Base-by-base conservation (phyloP, 108 stramenopile genomes). In the Thalassiosira profunda region DNA sequence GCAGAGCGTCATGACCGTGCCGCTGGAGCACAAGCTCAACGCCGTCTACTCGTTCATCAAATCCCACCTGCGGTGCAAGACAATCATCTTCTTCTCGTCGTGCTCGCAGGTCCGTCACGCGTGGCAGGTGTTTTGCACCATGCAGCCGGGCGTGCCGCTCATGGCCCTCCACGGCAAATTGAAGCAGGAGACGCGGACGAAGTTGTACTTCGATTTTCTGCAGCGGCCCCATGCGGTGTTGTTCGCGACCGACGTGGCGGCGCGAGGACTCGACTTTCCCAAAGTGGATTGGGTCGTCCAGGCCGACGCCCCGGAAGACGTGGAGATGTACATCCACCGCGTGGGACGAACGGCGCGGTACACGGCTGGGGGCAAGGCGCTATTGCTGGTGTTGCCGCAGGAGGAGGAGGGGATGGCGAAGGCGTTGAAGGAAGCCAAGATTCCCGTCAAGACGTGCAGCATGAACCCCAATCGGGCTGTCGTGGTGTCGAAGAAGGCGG, bases 91-190 rank as follows among this genome's bases (percentile, higher is more conserved):
- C 76, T 80, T 99, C 63, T 92, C 96, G 5, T 88, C 94, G 28
- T 98, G 98, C 58, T 81, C 96, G 20, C 99, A 99, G 83, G 98
- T 98, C 5, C 87, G 97, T 18, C 97, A 94, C 79, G 84, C 96
- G 1, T 91, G 87, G 84, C 93, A 96, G 47, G 48, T 94, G 30
- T 94, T 99, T 29, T 93, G 97, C 70, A 81, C 89, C 31, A 37
- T 99, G 60, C 97, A 97, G 47, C 99, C 99, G 4, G 99, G 99
- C 34, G 72, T 97, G 24, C 96, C 98, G 12, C 73, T 99, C 5
- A 76, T 98, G 91, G 97, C 97, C 1, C 81, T 99, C n/a, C 99
- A 99, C 62, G 99, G 99, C n/a, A 98, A 98, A 68, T 80, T 98
- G 58, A 89, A 90, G 46, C 98, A 99, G 70, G 89, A 86, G 17